These are phyloP conservation scores for Rhizopogon vulgaris DNA, from an alignment of 768 basidiomycete species.

Conservation along the genomic window DNA sequence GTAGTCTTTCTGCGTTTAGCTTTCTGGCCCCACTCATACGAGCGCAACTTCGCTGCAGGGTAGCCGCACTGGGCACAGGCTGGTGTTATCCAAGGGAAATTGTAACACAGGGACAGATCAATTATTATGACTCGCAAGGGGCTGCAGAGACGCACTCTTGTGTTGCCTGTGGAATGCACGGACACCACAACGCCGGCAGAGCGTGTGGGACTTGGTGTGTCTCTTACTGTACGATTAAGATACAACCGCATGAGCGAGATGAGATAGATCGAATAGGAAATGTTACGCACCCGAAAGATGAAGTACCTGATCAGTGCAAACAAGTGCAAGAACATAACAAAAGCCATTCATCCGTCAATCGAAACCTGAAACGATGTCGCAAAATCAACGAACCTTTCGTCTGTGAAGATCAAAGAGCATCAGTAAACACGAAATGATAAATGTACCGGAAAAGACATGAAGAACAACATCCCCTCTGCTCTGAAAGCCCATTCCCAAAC, in stretches of 20 bases:
- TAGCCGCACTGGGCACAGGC: slow-evolving; percentile 96
- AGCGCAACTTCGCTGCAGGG: slow-evolving; percentile 91
- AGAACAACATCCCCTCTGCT: background rate
- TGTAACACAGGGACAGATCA: background rate
- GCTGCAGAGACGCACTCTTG: slow-evolving; percentile 61
- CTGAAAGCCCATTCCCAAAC: background rate
- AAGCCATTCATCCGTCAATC: slow-evolving; percentile 10
- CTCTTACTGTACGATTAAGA: slow-evolving; percentile 62
- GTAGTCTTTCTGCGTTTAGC: slow-evolving; percentile 99
- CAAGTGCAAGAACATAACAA: background rate
- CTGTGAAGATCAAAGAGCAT: slow-evolving; percentile 35
- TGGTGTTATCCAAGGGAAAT: slow-evolving; percentile 24
- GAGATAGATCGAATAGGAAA: background rate
- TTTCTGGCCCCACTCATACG: slow-evolving; percentile 97
- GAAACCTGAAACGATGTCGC: background rate
- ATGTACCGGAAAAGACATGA: background rate
- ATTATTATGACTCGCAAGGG: background rate
- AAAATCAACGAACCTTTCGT: slow-evolving; percentile 71
- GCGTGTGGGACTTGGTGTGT: slow-evolving; percentile 94
- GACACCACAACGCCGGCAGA: slow-evolving; percentile 95
- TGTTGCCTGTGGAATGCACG: slow-evolving; percentile 98
- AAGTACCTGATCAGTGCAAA: slow-evolving; percentile 65
- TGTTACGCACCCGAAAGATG: slow-evolving; percentile 82
- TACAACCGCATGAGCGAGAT: background rate
- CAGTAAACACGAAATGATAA: slow-evolving; percentile 2